Conservation (phyloP, 495 filamentous ascomycete species). For the Patellaria atrata region DNA sequence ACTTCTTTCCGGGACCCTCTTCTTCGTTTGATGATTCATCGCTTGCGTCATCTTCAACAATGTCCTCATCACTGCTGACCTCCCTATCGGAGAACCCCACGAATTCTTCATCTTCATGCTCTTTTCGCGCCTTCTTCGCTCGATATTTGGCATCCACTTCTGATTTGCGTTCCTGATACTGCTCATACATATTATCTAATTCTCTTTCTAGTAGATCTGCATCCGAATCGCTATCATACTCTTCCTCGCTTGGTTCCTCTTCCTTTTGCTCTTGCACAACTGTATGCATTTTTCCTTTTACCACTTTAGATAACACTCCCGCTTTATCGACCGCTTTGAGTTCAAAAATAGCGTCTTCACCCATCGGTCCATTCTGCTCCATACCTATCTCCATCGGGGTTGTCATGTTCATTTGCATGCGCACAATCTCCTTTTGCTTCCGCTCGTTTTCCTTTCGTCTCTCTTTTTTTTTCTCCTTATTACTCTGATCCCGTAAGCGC, state of each 20-base stretch:
- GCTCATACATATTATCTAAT: constrained; percentile 71
- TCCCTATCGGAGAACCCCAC: constrained; percentile 69
- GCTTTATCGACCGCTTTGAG: constrained; percentile 66
- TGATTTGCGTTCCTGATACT: constrained; percentile 68
- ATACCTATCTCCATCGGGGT: constrained; percentile 91
- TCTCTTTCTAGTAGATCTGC: constrained; percentile 68
- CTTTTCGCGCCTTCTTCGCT: constrained; percentile 73
- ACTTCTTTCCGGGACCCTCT: constrained; percentile 26
- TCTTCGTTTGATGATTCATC: constrained; percentile 44
- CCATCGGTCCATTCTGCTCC: constrained; percentile 67
- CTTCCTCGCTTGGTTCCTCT: constrained; percentile 40
- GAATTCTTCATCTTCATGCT: constrained; percentile 78
- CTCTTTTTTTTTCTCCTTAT: constrained; percentile 59
- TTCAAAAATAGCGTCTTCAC: constrained; percentile 68
- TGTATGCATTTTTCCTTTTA: constrained; percentile 61
- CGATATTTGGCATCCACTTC: constrained; percentile 71
- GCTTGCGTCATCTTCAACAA: constrained; percentile 33
- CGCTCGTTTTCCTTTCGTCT: constrained; percentile 72
- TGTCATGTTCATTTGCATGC: constrained; percentile 94
- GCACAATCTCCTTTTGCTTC: constrained; percentile 77
- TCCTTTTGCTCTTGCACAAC: constrained; percentile 35
- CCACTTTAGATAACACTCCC: constrained; percentile 52
- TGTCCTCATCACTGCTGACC: constrained; percentile 26
- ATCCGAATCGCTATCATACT: constrained; percentile 59
- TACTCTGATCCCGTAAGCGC: constrained; percentile 62